A percentile compares a stretch with the other conserved stretches of the same genome.
Conservation (phyloP, 2,329 filamentous ascomycete species). For the Ceratocystis papillata region DNA sequence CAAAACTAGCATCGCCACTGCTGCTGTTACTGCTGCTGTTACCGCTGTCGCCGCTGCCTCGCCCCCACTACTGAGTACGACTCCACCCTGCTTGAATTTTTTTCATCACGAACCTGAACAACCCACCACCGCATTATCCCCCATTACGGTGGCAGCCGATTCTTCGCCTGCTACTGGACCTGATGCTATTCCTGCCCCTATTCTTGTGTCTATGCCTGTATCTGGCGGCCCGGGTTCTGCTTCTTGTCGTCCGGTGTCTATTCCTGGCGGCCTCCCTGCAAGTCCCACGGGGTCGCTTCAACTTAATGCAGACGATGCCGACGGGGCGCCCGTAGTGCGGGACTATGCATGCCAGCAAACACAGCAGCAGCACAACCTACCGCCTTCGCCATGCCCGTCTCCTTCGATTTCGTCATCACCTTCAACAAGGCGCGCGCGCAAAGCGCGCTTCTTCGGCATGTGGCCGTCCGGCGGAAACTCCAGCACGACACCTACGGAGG, state of each 20-base stretch:
- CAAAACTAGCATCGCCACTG: neutral
- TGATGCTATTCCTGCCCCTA: neutral
- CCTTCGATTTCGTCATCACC: neutral
- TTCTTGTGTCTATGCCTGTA: neutral
- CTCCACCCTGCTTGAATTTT: conserved; percentile 9
- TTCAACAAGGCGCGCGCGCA: conserved; percentile 2
- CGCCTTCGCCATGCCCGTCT: conserved; percentile 8
- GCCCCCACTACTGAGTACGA: neutral
- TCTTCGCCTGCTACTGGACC: neutral
- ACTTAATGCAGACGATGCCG: neutral
- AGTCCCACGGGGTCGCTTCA: neutral
- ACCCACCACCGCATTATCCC: conserved; percentile 11
- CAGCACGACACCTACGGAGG: neutral
- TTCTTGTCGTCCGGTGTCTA: neutral
- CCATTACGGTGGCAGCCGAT: neutral
- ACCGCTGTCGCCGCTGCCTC: neutral
- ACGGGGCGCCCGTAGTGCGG: neutral
- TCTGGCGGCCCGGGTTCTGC: neutral
- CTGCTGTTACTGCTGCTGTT: neutral
- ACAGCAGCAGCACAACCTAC: conserved; percentile 7
- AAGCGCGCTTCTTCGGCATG: conserved; percentile 9
- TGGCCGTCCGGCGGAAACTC: neutral
- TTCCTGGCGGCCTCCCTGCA: neutral
- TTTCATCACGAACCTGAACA: conserved; percentile 14
- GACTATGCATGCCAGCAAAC: neutral